These are phyloP conservation scores for Pestalotiopsis sp. DNA, from an alignment of 2,329 filamentous ascomycete species.

Conservation along the genomic window DNA sequence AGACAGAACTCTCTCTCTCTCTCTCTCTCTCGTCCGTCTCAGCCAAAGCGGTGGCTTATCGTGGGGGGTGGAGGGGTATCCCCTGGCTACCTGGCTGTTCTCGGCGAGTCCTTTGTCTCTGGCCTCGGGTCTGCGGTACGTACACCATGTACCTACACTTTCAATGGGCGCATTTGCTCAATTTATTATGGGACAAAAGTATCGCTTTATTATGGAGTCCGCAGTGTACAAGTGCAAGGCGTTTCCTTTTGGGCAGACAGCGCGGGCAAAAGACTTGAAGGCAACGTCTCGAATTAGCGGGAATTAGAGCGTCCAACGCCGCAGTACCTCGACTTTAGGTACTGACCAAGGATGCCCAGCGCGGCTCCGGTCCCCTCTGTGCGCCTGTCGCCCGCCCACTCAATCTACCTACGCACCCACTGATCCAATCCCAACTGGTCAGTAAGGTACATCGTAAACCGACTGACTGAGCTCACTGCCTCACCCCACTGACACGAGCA, in stretches of 20 bases:
- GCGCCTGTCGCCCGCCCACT: not conserved
- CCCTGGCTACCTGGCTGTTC: not conserved
- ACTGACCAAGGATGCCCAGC: not conserved
- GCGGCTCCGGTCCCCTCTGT: not conserved
- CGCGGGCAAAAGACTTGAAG: not conserved
- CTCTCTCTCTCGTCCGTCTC: not conserved
- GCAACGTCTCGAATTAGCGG: not conserved
- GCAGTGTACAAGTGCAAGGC: not conserved
- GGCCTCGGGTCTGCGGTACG: not conserved
- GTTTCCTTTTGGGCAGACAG: not conserved
- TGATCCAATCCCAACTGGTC: no score
- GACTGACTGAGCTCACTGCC: conserved; percentile 1
- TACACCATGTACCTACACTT: not conserved
- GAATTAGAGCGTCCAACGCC: not conserved
- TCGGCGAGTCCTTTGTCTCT: not conserved
- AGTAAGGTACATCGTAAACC: not conserved
- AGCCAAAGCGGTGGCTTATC: not conserved
- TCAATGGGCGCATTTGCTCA: not conserved
- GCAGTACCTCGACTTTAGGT: not conserved
- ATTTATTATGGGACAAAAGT: not conserved
- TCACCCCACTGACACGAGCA: conserved; percentile 8
- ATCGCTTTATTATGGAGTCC: not conserved
- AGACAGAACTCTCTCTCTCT: no score
- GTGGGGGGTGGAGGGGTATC: not conserved
- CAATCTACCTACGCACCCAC: not conserved